These are phyloP conservation scores for Ceratocystis harringtonii DNA, from an alignment of 2,329 filamentous ascomycete genomes.

Conservation along the genomic window DNA sequence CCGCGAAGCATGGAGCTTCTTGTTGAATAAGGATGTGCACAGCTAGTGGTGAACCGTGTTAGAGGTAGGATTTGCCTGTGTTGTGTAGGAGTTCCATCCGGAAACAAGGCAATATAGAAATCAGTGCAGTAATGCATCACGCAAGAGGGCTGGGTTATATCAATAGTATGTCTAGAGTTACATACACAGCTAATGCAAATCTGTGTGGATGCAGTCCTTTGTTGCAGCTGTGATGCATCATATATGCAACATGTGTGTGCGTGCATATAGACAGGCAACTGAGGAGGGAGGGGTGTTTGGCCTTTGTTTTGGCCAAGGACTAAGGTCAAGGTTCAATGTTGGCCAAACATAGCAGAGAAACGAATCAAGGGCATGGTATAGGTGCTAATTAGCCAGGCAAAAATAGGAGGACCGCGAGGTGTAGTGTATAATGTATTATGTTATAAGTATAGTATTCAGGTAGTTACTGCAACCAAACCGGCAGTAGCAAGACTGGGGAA, in stretches of 20 bases:
- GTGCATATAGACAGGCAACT: background rate
- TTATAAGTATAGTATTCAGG: no score
- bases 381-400: background rate
- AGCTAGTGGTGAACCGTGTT: background rate
- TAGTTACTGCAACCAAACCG: no score
- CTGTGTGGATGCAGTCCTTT: background rate
- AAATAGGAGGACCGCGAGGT: background rate
- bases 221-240: background rate
- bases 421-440: no score
- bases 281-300: background rate
- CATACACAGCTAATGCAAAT: background rate
- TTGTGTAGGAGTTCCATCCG: background rate
- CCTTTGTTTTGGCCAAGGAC: background rate
- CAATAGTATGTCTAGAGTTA: background rate
- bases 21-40: constrained; percentile 3
- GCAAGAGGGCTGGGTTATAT: background rate
- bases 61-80: background rate
- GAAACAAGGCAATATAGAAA: background rate
- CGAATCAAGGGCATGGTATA: background rate
- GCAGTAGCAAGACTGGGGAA: background rate
- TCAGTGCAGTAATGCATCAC: background rate
- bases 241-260: background rate
- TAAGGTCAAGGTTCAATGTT: background rate
- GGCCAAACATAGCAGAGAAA: background rate
- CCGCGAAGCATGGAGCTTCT: background rate